Evolutionary conservation across 192 early-diverging fungal species (phyloP), one percentile per base, ranked within the genome.

Genomic region (Podila clonocystis): DNA sequence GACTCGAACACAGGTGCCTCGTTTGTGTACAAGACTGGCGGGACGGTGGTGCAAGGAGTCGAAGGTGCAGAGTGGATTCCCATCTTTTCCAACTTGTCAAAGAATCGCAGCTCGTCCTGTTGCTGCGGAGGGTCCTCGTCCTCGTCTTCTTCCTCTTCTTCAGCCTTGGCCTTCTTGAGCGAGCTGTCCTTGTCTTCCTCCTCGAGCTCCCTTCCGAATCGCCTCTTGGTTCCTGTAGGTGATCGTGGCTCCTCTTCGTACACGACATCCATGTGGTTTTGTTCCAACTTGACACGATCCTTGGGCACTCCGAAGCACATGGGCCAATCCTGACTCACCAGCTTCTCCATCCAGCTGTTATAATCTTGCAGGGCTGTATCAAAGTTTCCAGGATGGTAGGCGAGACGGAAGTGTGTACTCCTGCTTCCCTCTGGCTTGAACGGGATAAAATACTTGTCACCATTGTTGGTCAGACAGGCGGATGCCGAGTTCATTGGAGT

Each of bases 311-410:
- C 94, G 87, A 97, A 97, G 48, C 97, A 95, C 26, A 90, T 83
- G 0, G 94, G 95, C 95, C 95, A 97, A 75, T 97, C 94, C 30
- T 88, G 86, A 45, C 87, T 82, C 19, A 91, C 75, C 62, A 97
- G 75, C 22, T 88, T 82, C 8, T 88, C 83, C 73, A 90, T 87
- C 96, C 96, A 97, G 48, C 83, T 75, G 13, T 90, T 82, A 76
- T 97, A 97, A 28, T 87, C 86, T 17, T 72, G 64, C 31, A 89
- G 62, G 0, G 95, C 94, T 19, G 88, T 90, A 5, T 94, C 89
- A 84, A 96, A 91, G 62, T 94, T 89, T 24, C 92, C 90, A 22
- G 96, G 95, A 61, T 92, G 85, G 58, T 92, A 97, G 1, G 96
- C 89, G 48, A 96, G 84, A 67, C 85, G 86, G 85, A 97, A 97